Evolutionary conservation across 495 filamentous ascomycete species (phyloP).

Genomic region (Aspergillus egyptiacus): DNA sequence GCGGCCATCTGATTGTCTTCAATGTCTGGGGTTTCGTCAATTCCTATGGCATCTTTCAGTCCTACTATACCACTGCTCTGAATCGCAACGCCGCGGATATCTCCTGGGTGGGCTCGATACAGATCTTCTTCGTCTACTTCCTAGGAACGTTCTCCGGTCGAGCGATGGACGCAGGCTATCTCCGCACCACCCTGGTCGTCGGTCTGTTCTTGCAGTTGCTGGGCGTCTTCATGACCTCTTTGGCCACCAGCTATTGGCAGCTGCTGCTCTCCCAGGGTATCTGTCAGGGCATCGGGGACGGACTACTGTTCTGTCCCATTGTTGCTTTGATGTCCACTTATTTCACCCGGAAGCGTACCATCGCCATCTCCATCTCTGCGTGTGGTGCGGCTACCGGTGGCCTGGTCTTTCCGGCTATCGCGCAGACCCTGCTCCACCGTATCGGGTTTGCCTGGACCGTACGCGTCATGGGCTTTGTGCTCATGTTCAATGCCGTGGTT

Average conservation of each 20-base stretch:
- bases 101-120: slow-evolving; percentile 45
- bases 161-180: slow-evolving; percentile 53
- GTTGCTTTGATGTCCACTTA: slow-evolving; percentile 32
- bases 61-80: slow-evolving; percentile 20
- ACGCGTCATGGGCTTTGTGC: slow-evolving; percentile 37
- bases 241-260: slow-evolving; percentile 28
- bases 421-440: slow-evolving; percentile 16
- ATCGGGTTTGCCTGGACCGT: slow-evolving; percentile 45
- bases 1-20: slow-evolving; percentile 9
- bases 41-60: slow-evolving; percentile 31
- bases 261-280: slow-evolving; percentile 34
- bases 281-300: slow-evolving; percentile 32
- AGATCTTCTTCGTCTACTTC: slow-evolving; percentile 51
- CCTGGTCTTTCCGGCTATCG: slow-evolving; percentile 31
- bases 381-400: slow-evolving; percentile 31
- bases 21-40: slow-evolving; percentile 32
- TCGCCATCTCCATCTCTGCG: slow-evolving; percentile 27
- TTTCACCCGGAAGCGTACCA: slow-evolving; percentile 27
- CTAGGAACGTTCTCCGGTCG: slow-evolving; percentile 51
- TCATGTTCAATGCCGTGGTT: slow-evolving; percentile 37
- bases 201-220: slow-evolving; percentile 30
- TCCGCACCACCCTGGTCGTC: slow-evolving; percentile 36
- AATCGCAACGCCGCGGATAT: slow-evolving; percentile 38
- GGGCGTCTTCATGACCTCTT: slow-evolving; percentile 40
- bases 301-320: slow-evolving; percentile 29